phyloP scores from a whole-genome alignment of 2,329 filamentous ascomycete species.

The Chaetomium olivaceum region DNA sequence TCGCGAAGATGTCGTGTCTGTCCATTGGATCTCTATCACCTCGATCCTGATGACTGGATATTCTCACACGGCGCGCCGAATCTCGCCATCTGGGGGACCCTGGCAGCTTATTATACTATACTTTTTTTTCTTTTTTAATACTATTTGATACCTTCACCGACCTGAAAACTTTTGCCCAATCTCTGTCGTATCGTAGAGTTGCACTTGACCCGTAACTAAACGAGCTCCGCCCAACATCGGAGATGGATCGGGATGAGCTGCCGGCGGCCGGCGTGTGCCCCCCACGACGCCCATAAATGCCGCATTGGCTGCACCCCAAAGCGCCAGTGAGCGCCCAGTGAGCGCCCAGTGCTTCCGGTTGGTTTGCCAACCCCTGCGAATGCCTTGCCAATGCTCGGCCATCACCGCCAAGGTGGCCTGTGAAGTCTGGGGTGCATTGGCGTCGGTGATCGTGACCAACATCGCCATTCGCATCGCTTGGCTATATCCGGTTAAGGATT shows the following conservation, averaged over 20 bases:
- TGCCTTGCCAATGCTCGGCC: neutral
- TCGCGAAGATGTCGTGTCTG: conserved; percentile 16
- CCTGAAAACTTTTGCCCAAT: neutral
- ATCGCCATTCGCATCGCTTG: neutral
- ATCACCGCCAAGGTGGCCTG: neutral
- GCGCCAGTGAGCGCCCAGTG: too few relatives aligned
- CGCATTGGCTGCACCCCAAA: neutral
- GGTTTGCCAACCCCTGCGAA: neutral
- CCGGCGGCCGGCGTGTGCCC: neutral
- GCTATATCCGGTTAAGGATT: neutral
- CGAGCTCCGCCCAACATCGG: neutral
- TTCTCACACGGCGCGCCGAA: conserved; percentile 19
- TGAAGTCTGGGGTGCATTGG: neutral
- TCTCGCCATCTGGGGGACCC: conserved; percentile 17
- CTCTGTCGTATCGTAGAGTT: neutral
- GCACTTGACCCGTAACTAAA: neutral
- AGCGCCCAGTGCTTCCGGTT: neutral
- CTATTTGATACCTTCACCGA: conserved; percentile 28
- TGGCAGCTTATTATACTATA: conserved; percentile 22
- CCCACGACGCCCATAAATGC: neutral
- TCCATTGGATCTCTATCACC: conserved; percentile 9
- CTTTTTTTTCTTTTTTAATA: conserved; percentile 26
- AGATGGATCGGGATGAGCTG: neutral
- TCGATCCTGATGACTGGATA: conserved; percentile 13
- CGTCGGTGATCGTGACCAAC: neutral